Base-by-base conservation (phyloP, 306 rosid genomes). In the Phaseolus lunatus region DNA sequence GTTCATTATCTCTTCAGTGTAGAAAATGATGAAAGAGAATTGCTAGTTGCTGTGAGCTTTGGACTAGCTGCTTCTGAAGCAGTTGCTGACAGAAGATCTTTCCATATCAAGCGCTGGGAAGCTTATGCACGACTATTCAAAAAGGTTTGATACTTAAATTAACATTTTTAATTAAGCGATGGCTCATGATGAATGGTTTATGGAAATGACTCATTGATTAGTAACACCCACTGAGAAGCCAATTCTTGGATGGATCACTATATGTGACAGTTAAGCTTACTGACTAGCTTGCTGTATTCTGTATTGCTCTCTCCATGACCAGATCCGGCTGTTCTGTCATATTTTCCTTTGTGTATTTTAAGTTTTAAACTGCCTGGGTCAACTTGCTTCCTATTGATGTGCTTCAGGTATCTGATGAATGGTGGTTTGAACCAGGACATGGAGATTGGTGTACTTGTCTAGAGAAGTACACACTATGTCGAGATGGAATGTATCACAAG, bases 341-440 rank as follows among this genome's bases (percentile, higher is more conserved):
- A 5, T 48, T 80, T 69, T 52, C 69, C 2, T 56, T 48, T 70
- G 16, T 49, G 72, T 69, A 58, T 39, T 69, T 73, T 47, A 62
- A 18, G 10, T 19, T 62, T 16, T 16, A 64, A 48, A 54, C 64
- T 41, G 48, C 35, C 1, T 70, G 52, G 52, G 63, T 47, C 35
- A 54, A 37, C 22, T 70, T 61, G 27, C 58, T 78, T 33, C 22
- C 64, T 56, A 37, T 50, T 74, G 83, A 50, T 71, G 59, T 44
- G 68, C 76, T 78, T 77, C 80, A 94, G 97, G 98, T 94, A 77
- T 86, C 96, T 6, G 95, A 92, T 80, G 88, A 94, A 78, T 94
- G 98, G 97, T 94, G 97, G 97, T 94, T 90, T 75, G 93, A 92
- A 90, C 98, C 96, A 33, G 98, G 98, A 78, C 98, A 94, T 75